Evolutionary conservation across 805 yeast species (phyloP).

Genomic region (Ogataea pini): DNA sequence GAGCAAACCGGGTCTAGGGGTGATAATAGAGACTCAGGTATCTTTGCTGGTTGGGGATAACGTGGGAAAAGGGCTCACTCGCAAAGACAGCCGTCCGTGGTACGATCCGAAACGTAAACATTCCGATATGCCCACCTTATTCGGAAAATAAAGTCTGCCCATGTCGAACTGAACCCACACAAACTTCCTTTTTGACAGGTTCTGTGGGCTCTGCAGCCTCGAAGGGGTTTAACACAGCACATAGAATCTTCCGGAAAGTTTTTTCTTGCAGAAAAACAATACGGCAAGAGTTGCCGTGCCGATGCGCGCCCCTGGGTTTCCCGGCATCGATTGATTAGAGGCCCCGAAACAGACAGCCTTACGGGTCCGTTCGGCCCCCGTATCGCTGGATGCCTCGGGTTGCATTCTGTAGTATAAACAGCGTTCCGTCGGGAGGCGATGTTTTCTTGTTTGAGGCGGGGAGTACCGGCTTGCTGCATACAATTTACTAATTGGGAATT

Average conservation of each 20-base stretch:
- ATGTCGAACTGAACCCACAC: constrained; percentile 2
- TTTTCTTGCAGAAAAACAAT: background rate
- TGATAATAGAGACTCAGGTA: no score
- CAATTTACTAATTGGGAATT: background rate
- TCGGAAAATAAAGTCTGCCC: background rate
- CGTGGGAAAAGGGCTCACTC: no score
- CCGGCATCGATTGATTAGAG: background rate
- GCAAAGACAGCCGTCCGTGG: background rate
- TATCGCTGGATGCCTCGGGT: background rate
- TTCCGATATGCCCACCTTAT: constrained; percentile 4
- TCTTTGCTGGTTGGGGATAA: no score
- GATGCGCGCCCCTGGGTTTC: background rate
- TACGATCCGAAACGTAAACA: constrained; percentile 1
- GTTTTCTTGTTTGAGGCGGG: background rate
- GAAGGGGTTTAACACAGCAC: background rate
- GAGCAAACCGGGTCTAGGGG: no score
- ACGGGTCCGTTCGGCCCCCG: no score
- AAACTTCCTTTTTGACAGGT: constrained; percentile 4
- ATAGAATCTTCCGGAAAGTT: constrained; percentile 17
- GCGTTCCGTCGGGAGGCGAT: no score
- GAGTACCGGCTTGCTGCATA: background rate
- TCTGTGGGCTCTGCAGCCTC: constrained; percentile 5
- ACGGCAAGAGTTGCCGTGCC: constrained; percentile 1
- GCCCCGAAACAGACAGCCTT: no score
- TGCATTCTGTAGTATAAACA: no score